Percentiles rank a stretch among this genome's conserved stretches.
Conservation (phyloP, 1,284 basidiomycete genomes). For the Ustilago crameri region DNA sequence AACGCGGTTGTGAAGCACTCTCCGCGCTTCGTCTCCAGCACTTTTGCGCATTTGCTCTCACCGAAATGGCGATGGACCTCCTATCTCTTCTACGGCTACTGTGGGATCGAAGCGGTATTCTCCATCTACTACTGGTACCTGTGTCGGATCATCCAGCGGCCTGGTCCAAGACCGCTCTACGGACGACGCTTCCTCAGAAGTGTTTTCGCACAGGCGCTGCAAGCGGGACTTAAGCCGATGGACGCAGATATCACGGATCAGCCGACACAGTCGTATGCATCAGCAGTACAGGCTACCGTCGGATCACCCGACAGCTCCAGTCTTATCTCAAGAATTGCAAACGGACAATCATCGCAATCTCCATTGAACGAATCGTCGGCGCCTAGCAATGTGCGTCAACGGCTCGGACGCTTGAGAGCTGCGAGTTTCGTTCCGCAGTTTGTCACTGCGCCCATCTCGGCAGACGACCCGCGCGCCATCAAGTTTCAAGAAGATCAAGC, state of each 20-base stretch:
- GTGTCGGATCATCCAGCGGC: slow-evolving; percentile 36
- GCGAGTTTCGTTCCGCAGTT: slow-evolving; percentile 54
- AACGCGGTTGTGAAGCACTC: slow-evolving; percentile 6
- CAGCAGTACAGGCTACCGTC: slow-evolving; percentile 12
- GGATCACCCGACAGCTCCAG: background rate
- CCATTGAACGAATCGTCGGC: slow-evolving; percentile 9
- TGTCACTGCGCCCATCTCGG: slow-evolving; percentile 38
- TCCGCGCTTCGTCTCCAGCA: slow-evolving; percentile 6
- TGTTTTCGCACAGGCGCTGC: slow-evolving; percentile 49
- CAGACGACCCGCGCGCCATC: slow-evolving; percentile 57
- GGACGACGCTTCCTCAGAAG: slow-evolving; percentile 40
- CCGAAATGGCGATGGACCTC: slow-evolving; percentile 21
- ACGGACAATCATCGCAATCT: slow-evolving; percentile 4
- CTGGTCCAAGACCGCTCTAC: slow-evolving; percentile 43
- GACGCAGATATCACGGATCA: background rate
- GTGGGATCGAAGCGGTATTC: slow-evolving; percentile 47
- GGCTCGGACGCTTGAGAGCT: slow-evolving; percentile 38
- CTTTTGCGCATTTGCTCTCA: slow-evolving; percentile 4
- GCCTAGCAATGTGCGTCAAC: slow-evolving; percentile 22
- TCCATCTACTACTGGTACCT: slow-evolving; percentile 59
- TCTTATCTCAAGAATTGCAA: background rate
- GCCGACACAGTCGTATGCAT: slow-evolving; percentile 17
- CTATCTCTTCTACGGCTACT: slow-evolving; percentile 37
- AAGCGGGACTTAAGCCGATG: slow-evolving; percentile 40
- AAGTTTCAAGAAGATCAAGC: slow-evolving; percentile 54